These are phyloP conservation scores for Macroventuria anomochaeta DNA, from an alignment of 2,329 filamentous ascomycete genomes.

Conservation along the genomic window DNA sequence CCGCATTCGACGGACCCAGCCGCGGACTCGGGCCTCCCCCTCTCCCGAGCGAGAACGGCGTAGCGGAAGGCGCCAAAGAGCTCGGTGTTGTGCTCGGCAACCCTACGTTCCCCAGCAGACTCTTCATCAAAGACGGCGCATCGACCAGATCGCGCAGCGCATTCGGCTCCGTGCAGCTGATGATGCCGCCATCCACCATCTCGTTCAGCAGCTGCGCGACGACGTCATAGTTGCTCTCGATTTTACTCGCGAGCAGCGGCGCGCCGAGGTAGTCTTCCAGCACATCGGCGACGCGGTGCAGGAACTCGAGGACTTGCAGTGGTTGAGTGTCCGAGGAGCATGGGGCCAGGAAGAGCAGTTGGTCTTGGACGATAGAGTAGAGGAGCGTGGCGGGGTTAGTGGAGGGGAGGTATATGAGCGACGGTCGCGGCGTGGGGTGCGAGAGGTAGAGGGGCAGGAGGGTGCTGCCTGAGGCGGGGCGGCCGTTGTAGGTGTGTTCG, in stretches of 20 bases:
- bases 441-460: slow-evolving; percentile 87
- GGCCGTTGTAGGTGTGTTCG: slow-evolving; percentile 84
- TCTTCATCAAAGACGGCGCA: slow-evolving; percentile 88
- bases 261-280: slow-evolving; percentile 93
- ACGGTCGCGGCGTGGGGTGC: slow-evolving; percentile 80
- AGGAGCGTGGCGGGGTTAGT: slow-evolving; percentile 85
- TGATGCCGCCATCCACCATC: slow-evolving; percentile 93
- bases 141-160: slow-evolving; percentile 89
- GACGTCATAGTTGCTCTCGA: slow-evolving; percentile 90
- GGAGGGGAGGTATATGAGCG: slow-evolving; percentile 82
- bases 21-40: slow-evolving; percentile 34
- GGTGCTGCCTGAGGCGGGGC: slow-evolving; percentile 76
- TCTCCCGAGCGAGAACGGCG: slow-evolving; percentile 39
- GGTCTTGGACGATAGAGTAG: slow-evolving; percentile 86
- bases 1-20: slow-evolving; percentile 30
- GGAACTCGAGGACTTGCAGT: slow-evolving; percentile 87
- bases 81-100: slow-evolving; percentile 64
- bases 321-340: slow-evolving; percentile 88
- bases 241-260: slow-evolving; percentile 82
- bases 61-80: slow-evolving; percentile 34
- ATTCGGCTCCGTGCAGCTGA: slow-evolving; percentile 92
- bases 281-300: slow-evolving; percentile 90
- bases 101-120: slow-evolving; percentile 84
- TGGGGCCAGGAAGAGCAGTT: slow-evolving; percentile 84
- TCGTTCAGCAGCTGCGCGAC: slow-evolving; percentile 91